These are phyloP conservation scores for Ustilago curta DNA, from an alignment of 1,284 basidiomycete genomes.

Conservation along the genomic window DNA sequence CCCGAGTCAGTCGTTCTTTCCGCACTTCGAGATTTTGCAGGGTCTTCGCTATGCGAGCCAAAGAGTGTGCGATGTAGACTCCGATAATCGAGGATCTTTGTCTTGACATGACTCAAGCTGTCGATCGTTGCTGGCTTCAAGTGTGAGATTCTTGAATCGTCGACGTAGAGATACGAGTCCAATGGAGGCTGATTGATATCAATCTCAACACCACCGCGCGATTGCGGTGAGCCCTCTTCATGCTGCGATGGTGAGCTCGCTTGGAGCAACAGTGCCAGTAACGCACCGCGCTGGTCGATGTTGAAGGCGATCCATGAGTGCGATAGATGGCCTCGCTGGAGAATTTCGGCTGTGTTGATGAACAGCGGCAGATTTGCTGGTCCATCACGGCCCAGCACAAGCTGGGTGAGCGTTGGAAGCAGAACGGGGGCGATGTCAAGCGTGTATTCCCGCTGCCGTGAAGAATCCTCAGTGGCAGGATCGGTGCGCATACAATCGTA, in stretches of 20 bases:
- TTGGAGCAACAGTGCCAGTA: constrained; percentile 8
- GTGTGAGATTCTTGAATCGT: not conserved
- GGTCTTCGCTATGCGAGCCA: not conserved
- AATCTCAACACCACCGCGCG: not conserved
- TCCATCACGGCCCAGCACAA: not conserved
- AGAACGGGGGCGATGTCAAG: constrained; percentile 21
- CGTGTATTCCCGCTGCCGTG: not conserved
- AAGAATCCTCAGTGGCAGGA: not conserved
- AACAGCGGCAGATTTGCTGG: constrained; percentile 12
- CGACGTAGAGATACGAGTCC: constrained; percentile 12
- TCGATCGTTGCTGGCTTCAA: not conserved
- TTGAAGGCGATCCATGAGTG: constrained; percentile 10
- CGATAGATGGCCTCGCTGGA: not conserved
- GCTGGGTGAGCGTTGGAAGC: not conserved
- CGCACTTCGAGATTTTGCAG: not conserved
- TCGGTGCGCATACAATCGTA: not conserved
- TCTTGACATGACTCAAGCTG: constrained; percentile 14
- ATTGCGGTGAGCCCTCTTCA: not conserved
- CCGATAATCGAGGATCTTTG: constrained; percentile 12
- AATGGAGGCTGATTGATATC: constrained; percentile 10
- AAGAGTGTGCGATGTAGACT: constrained; percentile 19
- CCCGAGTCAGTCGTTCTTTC: not conserved
- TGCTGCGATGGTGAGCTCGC: not conserved
- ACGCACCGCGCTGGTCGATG: constrained; percentile 13
- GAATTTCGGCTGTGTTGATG: constrained; percentile 3